A percentile compares a stretch with the other conserved stretches of the same genome.
These are phyloP conservation scores for Ophiostoma ulmi DNA, from an alignment of 2,329 filamentous ascomycete species.

Conservation along the genomic window DNA sequence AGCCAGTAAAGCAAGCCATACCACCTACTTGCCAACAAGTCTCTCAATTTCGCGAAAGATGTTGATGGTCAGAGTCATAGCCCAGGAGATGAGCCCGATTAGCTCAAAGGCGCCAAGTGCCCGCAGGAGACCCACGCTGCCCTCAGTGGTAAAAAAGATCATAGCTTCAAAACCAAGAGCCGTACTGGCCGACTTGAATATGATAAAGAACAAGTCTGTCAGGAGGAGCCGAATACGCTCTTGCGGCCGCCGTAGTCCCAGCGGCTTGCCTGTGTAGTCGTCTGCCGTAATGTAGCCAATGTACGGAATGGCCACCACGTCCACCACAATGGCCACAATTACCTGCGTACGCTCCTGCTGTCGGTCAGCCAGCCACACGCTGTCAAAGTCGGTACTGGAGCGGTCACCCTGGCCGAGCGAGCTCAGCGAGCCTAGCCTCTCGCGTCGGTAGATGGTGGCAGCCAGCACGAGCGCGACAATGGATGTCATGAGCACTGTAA, in stretches of 20 bases:
- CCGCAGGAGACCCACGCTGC: constrained; percentile 25
- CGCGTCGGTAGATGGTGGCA: constrained; percentile 63
- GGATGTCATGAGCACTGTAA: constrained; percentile 78
- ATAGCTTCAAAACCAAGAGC: constrained; percentile 54
- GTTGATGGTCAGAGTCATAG: constrained; percentile 30
- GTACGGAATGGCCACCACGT: constrained; percentile 83
- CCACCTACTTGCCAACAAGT: constrained; percentile 25
- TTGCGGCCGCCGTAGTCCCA: constrained; percentile 76
- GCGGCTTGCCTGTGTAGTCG: constrained; percentile 89
- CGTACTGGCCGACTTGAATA: constrained; percentile 92
- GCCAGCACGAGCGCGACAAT: constrained; percentile 75
- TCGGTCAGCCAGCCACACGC: constrained; percentile 19
- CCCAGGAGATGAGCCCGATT: constrained; percentile 29
- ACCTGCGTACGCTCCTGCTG: constrained; percentile 64
- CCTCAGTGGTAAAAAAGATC: constrained; percentile 26
- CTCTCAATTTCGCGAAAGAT: constrained; percentile 30
- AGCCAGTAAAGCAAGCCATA: background rate
- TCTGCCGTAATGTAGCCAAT: constrained; percentile 92
- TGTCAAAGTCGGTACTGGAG: constrained; percentile 32
- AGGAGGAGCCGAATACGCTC: constrained; percentile 87
- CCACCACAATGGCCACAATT: constrained; percentile 82
- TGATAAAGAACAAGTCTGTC: constrained; percentile 91
- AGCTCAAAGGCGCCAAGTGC: constrained; percentile 29
- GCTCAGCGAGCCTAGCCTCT: constrained; percentile 34
- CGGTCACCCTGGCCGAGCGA: constrained; percentile 3